Conservation (phyloP, 345 rosid species). For the Trapa incisa region DNA sequence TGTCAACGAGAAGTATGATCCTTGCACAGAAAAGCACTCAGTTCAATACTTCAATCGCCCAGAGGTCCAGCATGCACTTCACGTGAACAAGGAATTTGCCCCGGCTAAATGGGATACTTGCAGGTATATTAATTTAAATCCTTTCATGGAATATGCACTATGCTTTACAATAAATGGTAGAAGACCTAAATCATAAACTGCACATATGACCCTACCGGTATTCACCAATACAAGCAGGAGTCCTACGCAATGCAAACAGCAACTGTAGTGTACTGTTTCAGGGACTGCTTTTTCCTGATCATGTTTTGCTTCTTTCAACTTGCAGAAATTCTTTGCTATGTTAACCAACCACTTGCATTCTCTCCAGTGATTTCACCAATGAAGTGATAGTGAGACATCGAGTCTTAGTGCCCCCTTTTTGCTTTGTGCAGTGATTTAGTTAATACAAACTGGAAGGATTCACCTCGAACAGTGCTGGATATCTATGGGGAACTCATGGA, state of each 20-base stretch:
- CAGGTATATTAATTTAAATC: constrained; percentile 34
- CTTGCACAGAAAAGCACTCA: constrained; percentile 84
- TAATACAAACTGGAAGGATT: constrained; percentile 52
- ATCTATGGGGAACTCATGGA: constrained; percentile 64
- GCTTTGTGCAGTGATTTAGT: constrained; percentile 34
- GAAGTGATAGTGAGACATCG: background rate
- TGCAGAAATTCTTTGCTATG: background rate
- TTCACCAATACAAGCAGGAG: background rate
- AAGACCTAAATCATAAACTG: background rate
- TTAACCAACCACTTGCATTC: background rate
- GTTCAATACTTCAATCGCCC: constrained; percentile 67
- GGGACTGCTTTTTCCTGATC: background rate
- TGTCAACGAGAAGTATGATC: constrained; percentile 68
- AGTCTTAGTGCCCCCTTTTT: background rate
- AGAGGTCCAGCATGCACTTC: constrained; percentile 72
- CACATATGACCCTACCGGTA: background rate
- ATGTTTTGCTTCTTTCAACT: constrained; percentile 2
- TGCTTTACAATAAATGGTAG: background rate
- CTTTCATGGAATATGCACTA: background rate
- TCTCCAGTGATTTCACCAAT: background rate
- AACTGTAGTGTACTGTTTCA: background rate
- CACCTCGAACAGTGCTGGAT: constrained; percentile 56
- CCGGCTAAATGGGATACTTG: constrained; percentile 80
- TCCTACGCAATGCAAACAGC: background rate
- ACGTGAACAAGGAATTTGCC: constrained; percentile 52